Percentiles rank a stretch among this genome's conserved stretches.
Conservation (phyloP, 768 basidiomycete genomes). For the Psilocybe sp. region DNA sequence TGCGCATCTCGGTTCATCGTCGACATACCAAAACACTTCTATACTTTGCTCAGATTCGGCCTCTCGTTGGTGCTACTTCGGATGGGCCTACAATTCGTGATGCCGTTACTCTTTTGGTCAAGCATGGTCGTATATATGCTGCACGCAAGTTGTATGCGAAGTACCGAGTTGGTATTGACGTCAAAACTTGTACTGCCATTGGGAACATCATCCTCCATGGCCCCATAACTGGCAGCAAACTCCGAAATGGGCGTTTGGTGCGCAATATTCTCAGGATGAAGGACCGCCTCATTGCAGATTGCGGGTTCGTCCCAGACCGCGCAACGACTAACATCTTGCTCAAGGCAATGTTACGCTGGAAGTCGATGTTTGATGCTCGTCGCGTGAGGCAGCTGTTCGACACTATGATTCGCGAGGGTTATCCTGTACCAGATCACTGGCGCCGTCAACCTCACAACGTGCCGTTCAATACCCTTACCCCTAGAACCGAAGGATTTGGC, state of each 20-base stretch:
- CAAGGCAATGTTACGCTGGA: constrained; percentile 57
- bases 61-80: constrained; percentile 20
- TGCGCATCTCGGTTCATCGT: constrained; percentile 23
- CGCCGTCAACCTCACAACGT: constrained; percentile 22
- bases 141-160: constrained; percentile 41
- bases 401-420: constrained; percentile 56
- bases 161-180: constrained; percentile 24
- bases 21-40: constrained; percentile 11
- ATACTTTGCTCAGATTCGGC: constrained; percentile 17
- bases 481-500: constrained; percentile 13
- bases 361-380: constrained; percentile 33
- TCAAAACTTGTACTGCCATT: constrained; percentile 34
- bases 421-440: constrained; percentile 39
- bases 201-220: constrained; percentile 61
- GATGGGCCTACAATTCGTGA: constrained; percentile 26
- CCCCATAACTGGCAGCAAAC: constrained; percentile 24
- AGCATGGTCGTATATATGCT: constrained; percentile 37
- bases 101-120: constrained; percentile 36
- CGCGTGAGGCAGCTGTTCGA: constrained; percentile 62
- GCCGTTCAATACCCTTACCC: constrained; percentile 43
- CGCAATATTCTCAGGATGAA: constrained; percentile 39
- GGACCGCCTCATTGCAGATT: constrained; percentile 37
- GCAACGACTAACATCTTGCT: constrained; percentile 70
- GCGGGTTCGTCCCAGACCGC: constrained; percentile 59
- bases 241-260: constrained; percentile 44